Percentiles rank a stretch among this genome's conserved stretches.
Evolutionary conservation across 371 early-diverging fungal genomes (phyloP).

Genomic region (Smittium culicis): DNA sequence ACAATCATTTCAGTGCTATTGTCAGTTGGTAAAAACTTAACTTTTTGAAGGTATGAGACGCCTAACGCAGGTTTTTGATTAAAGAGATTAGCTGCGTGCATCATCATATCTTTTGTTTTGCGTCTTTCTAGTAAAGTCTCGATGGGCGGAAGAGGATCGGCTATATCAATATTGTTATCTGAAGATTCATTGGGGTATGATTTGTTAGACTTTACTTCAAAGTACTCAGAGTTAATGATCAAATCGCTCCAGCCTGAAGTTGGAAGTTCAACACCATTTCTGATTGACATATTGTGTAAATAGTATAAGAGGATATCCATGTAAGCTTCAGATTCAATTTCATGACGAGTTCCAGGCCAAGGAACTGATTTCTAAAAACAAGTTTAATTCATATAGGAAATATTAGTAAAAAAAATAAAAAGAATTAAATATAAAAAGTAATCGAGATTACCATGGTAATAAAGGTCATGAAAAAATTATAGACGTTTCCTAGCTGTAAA

Average conservation of each 20-base stretch:
- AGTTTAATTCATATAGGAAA: neutral
- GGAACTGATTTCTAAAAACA: slow-evolving; percentile 35
- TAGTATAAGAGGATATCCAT: slow-evolving; percentile 67
- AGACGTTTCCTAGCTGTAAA: slow-evolving; percentile 59
- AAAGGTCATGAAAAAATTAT: slow-evolving; percentile 72
- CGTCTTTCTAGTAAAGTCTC: slow-evolving; percentile 18
- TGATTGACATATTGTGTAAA: slow-evolving; percentile 60
- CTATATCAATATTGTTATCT: neutral
- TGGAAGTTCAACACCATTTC: slow-evolving; percentile 33
- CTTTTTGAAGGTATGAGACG: slow-evolving; percentile 48
- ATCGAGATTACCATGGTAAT: slow-evolving; percentile 23
- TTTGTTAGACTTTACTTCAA: neutral
- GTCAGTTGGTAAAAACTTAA: slow-evolving; percentile 20
- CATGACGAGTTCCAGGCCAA: slow-evolving; percentile 18
- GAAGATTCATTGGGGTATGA: neutral
- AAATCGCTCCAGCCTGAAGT: slow-evolving; percentile 19
- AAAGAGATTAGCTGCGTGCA: slow-evolving; percentile 63
- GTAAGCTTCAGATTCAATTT: slow-evolving; percentile 34
- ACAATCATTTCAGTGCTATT: slow-evolving; percentile 34
- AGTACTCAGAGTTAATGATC: slow-evolving; percentile 15
- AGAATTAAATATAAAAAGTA: neutral
- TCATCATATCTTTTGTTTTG: slow-evolving; percentile 51
- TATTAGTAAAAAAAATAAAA: neutral
- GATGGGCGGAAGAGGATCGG: neutral
- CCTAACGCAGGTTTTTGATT: slow-evolving; percentile 77